Conservation (phyloP, 345 rosid genomes). For the Kandelia obovata region DNA sequence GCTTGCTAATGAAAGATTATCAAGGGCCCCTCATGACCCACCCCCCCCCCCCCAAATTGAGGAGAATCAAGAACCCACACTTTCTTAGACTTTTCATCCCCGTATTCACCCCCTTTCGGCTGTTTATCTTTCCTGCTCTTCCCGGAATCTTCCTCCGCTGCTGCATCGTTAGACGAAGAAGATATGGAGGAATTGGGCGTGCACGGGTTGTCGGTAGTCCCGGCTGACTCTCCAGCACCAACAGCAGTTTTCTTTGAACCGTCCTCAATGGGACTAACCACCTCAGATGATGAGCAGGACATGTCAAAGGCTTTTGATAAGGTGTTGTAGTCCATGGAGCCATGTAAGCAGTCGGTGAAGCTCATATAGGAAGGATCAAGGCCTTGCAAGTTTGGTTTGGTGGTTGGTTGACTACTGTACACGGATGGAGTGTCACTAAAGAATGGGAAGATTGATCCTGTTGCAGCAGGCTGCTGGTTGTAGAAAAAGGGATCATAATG, state of each 20-base stretch:
- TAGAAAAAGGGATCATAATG: background rate
- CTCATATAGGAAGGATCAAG: slow-evolving; percentile 27
- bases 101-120: slow-evolving; percentile 13
- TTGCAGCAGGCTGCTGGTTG: background rate
- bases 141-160: slow-evolving; percentile 21
- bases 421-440: slow-evolving; percentile 17
- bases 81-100: slow-evolving; percentile 34
- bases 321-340: slow-evolving; percentile 28
- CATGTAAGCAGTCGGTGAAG: slow-evolving; percentile 41
- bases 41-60: background rate
- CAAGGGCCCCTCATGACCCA: background rate
- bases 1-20: background rate
- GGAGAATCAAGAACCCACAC: slow-evolving; percentile 26
- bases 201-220: slow-evolving; percentile 21
- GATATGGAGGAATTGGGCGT: slow-evolving; percentile 39
- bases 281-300: slow-evolving; percentile 43
- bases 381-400: background rate
- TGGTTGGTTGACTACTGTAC: slow-evolving; percentile 13
- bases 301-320: slow-evolving; percentile 34
- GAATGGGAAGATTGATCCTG: slow-evolving; percentile 2
- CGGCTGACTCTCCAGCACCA: background rate
- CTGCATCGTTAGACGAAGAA: slow-evolving; percentile 37
- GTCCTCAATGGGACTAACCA: slow-evolving; percentile 21
- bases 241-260: slow-evolving; percentile 3
- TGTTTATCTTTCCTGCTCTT: slow-evolving; percentile 33